These are phyloP conservation scores for Erodium maritimum DNA, from an alignment of 345 rosid genomes.

Conservation along the genomic window DNA sequence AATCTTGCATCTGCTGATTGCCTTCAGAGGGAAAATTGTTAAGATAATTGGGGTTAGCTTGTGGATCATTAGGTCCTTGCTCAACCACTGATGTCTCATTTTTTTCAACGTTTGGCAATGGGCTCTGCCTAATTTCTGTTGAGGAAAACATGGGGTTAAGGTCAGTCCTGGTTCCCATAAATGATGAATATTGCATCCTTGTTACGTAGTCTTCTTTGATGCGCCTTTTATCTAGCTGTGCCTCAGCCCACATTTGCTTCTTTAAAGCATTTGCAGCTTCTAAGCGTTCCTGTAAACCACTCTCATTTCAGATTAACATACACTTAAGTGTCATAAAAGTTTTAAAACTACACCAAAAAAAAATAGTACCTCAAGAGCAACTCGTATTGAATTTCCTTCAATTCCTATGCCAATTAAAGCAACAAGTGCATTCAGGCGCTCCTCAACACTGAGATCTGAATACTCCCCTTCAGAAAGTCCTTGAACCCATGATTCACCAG, in stretches of 20 bases:
- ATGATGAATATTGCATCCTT: conserved; percentile 34
- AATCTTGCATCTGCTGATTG: conserved; percentile 47
- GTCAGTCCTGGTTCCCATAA: conserved; percentile 35
- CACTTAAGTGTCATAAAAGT: conserved; percentile 2
- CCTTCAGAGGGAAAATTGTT: conserved; percentile 28
- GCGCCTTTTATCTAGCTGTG: conserved; percentile 80
- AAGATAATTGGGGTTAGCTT: conserved; percentile 21
- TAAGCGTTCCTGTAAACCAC: conserved; percentile 62
- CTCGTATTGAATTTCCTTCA: conserved; percentile 66
- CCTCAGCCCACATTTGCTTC: conserved; percentile 93
- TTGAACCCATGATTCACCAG: conserved; percentile 74
- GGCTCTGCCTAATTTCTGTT: conserved; percentile 38
- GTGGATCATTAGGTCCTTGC: conserved; percentile 31
- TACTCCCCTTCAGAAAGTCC: conserved; percentile 80
- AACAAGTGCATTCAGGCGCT: conserved; percentile 68
- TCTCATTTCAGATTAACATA: conserved; percentile 13
- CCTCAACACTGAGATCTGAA: conserved; percentile 62
- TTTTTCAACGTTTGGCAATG: conserved; percentile 21
- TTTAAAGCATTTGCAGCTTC: conserved; percentile 80
- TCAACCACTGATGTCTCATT: conserved; percentile 20
- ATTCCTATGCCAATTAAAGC: conserved; percentile 59
- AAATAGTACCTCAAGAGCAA: conserved; percentile 50
- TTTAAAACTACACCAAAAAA: not conserved
- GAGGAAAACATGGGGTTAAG: conserved; percentile 20
- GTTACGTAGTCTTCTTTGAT: conserved; percentile 52